These are phyloP conservation scores for Rosa chinensis DNA, from an alignment of 306 rosid species.

Conservation along the genomic window DNA sequence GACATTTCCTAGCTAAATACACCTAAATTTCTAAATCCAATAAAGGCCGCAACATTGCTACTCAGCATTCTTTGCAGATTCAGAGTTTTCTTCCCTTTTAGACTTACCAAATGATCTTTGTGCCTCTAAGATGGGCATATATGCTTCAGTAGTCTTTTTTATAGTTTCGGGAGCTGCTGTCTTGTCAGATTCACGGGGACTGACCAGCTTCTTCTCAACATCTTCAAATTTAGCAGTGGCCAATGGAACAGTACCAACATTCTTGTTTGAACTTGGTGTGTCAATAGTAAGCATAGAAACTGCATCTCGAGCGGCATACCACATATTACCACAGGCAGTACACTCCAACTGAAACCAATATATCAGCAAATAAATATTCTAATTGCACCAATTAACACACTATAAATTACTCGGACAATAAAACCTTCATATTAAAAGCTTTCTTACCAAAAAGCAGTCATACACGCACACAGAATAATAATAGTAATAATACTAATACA, in stretches of 20 bases:
- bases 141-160: constrained; percentile 57
- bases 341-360: constrained; percentile 82
- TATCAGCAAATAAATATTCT: constrained; percentile 16
- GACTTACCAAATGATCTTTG: constrained; percentile 59
- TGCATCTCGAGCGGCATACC: constrained; percentile 89
- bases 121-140: constrained; percentile 45
- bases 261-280: constrained; percentile 42
- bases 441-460: not conserved
- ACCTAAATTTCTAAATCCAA: not conserved
- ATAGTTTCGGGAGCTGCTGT: constrained; percentile 32
- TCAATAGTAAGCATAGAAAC: constrained; percentile 66
- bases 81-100: constrained; percentile 52
- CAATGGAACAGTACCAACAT: constrained; percentile 56
- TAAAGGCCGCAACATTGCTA: constrained; percentile 14
- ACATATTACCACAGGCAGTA: constrained; percentile 75
- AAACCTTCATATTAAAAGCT: not conserved
- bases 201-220: constrained; percentile 65
- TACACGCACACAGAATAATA: too few species aligned
- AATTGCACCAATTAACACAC: not conserved
- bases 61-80: constrained; percentile 42
- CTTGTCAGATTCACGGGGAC: constrained; percentile 63
- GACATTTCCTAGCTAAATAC: not conserved
- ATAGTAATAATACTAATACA: not conserved
- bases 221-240: constrained; percentile 71
- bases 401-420: not conserved